Percentiles rank a stretch among this genome's conserved stretches.
These are phyloP conservation scores for Colletotrichum sp. DNA, from an alignment of 2,329 filamentous ascomycete genomes.

Conservation along the genomic window DNA sequence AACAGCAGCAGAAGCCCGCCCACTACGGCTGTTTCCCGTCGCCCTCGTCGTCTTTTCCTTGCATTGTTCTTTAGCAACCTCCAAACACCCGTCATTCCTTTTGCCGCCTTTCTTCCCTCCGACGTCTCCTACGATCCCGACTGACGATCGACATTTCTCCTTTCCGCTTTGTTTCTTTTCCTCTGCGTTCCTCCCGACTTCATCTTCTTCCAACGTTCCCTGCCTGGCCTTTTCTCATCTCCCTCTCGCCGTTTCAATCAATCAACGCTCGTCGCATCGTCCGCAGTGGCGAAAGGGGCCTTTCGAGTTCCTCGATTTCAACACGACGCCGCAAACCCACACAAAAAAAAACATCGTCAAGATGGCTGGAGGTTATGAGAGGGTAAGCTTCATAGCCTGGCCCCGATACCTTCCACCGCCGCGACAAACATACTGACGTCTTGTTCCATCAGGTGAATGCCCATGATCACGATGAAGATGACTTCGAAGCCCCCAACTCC, in stretches of 20 bases:
- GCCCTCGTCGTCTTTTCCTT: not conserved
- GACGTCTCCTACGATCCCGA: constrained; percentile 2
- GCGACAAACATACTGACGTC: constrained; percentile 13
- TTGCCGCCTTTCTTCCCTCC: not conserved
- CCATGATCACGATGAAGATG: constrained; percentile 65
- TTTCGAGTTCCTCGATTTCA: not conserved
- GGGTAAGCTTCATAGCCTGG: constrained; percentile 46
- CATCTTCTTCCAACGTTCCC: not conserved
- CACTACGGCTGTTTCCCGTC: not conserved
- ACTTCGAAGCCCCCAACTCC: constrained; percentile 41
- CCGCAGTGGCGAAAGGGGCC: constrained; percentile 19
- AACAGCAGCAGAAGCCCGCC: not conserved
- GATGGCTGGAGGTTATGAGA: constrained; percentile 64
- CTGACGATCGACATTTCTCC: constrained; percentile 8
- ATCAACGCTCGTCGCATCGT: constrained; percentile 8
- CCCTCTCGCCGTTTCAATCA: constrained; percentile 4
- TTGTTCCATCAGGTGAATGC: constrained; percentile 55
- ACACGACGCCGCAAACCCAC: not conserved
- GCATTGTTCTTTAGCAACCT: constrained; percentile 7
- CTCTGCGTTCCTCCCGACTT: not conserved
- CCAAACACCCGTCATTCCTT: constrained; percentile 8
- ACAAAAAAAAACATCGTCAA: constrained; percentile 26
- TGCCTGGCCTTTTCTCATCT: not conserved
- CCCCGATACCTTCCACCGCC: not conserved
- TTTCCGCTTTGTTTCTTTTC: constrained; percentile 16